These are phyloP conservation scores for Euphorbia corollata DNA, from an alignment of 441 rosid species.

Conservation along the genomic window DNA sequence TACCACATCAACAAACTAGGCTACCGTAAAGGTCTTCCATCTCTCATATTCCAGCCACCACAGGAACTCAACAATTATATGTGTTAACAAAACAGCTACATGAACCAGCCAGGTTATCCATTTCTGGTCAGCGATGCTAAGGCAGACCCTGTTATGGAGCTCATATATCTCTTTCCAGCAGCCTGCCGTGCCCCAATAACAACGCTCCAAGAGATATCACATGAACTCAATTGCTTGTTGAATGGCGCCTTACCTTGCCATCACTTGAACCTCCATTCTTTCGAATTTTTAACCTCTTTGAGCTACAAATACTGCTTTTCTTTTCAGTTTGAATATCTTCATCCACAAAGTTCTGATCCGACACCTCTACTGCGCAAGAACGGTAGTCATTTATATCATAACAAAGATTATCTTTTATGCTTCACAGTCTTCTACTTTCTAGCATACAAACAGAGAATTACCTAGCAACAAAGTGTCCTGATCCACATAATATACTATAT, in stretches of 20 bases:
- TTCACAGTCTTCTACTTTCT: no score
- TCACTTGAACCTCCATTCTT: constrained; percentile 17
- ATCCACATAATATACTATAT: not conserved
- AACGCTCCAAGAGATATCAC: not conserved
- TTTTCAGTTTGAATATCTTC: constrained; percentile 26
- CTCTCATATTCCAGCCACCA: not conserved
- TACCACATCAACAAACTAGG: not conserved
- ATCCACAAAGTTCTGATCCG: constrained; percentile 74
- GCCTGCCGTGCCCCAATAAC: not conserved
- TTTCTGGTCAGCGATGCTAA: not conserved
- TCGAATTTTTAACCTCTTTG: constrained; percentile 29
- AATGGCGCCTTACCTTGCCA: constrained; percentile 35
- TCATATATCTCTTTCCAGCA: constrained; percentile 11
- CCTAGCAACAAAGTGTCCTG: not conserved
- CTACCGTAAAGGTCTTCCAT: not conserved
- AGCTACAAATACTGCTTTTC: constrained; percentile 23
- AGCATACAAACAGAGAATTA: not conserved
- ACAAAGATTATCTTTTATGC: not conserved
- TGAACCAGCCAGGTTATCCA: constrained; percentile 10
- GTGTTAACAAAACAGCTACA: not conserved
- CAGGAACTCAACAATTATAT: not conserved
- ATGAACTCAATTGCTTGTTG: not conserved
- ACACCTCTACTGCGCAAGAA: constrained; percentile 41
- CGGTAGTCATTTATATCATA: not conserved
- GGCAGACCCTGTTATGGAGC: constrained; percentile 3